Evolutionary conservation across 768 basidiomycete genomes (phyloP).

Genomic region (Leucogyrophana mollusca): DNA sequence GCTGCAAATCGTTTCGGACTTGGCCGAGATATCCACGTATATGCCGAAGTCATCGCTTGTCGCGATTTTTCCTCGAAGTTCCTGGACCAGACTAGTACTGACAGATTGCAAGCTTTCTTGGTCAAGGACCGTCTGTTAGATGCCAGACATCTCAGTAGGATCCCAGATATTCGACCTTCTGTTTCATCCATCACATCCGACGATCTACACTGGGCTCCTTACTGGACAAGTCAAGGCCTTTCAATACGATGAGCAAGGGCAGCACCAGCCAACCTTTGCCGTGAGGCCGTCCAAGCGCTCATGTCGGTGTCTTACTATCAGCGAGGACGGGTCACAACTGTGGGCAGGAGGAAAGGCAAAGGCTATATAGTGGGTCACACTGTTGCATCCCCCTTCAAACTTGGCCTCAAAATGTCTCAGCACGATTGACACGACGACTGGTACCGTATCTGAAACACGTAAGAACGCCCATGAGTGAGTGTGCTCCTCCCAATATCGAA

Average conservation of each 20-base stretch:
- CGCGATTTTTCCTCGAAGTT: too few relatives aligned
- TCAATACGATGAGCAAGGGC: constrained; percentile 70
- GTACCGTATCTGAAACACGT: constrained; percentile 46
- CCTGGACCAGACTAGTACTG: too few relatives aligned
- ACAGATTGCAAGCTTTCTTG: too few relatives aligned
- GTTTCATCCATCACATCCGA: constrained; percentile 74
- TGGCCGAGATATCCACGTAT: too few relatives aligned
- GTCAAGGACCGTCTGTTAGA: constrained; percentile 18
- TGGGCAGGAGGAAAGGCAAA: constrained; percentile 85
- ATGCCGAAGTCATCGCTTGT: too few relatives aligned
- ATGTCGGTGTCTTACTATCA: constrained; percentile 70
- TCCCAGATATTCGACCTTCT: constrained; percentile 87
- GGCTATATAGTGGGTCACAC: constrained; percentile 63
- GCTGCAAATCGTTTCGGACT: too few relatives aligned
- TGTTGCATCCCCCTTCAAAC: not conserved
- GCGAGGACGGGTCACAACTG: constrained; percentile 64
- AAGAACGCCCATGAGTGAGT: constrained; percentile 69
- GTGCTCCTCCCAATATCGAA: constrained; percentile 5
- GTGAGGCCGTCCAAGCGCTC: constrained; percentile 80
- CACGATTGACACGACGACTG: constrained; percentile 65
- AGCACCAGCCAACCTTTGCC: constrained; percentile 54
- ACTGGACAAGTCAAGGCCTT: constrained; percentile 85
- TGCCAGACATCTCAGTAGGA: constrained; percentile 67
- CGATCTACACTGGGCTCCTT: constrained; percentile 77
- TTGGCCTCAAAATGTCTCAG: constrained; percentile 35